Percentiles rank a stretch among this genome's conserved stretches.
Evolutionary conservation across 2,329 filamentous ascomycete species (phyloP).

Genomic region (Davidsoniella australis): DNA sequence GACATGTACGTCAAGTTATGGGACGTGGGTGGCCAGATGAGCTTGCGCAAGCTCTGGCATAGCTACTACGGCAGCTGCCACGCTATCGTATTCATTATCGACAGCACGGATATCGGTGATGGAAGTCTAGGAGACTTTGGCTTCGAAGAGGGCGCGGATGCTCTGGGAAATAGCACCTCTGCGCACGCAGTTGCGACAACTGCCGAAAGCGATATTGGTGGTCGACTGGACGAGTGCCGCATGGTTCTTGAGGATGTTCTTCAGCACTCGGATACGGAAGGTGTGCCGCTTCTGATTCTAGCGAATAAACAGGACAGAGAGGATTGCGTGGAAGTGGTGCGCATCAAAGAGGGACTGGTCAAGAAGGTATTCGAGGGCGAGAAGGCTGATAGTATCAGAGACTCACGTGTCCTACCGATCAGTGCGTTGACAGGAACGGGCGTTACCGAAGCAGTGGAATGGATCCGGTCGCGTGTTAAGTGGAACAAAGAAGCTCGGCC

Average conservation of each 20-base stretch:
- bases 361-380: conserved; percentile 92
- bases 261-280: conserved; percentile 71
- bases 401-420: conserved; percentile 79
- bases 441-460: conserved; percentile 90
- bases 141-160: neutral
- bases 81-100: conserved; percentile 94
- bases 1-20: conserved; percentile 98
- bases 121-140: conserved; percentile 39
- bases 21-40: conserved; percentile 92
- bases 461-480: conserved; percentile 77
- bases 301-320: conserved; percentile 97
- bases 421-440: conserved; percentile 79
- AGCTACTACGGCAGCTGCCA: conserved; percentile 89
- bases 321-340: conserved; percentile 91
- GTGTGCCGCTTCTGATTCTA: conserved; percentile 78
- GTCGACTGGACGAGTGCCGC: conserved; percentile 72
- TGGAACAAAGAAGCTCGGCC: conserved; percentile 93
- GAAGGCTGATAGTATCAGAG: conserved; percentile 68
- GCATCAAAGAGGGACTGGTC: conserved; percentile 92
- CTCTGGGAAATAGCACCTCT: neutral
- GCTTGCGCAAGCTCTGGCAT: conserved; percentile 80
- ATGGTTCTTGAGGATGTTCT: conserved; percentile 81
- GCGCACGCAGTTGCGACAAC: conserved; percentile 11
- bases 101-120: conserved; percentile 84
- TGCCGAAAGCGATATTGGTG: conserved; percentile 24